Evolutionary conservation across 2,329 filamentous ascomycete genomes (phyloP).

Genomic region (Stemphylium vesicarium): DNA sequence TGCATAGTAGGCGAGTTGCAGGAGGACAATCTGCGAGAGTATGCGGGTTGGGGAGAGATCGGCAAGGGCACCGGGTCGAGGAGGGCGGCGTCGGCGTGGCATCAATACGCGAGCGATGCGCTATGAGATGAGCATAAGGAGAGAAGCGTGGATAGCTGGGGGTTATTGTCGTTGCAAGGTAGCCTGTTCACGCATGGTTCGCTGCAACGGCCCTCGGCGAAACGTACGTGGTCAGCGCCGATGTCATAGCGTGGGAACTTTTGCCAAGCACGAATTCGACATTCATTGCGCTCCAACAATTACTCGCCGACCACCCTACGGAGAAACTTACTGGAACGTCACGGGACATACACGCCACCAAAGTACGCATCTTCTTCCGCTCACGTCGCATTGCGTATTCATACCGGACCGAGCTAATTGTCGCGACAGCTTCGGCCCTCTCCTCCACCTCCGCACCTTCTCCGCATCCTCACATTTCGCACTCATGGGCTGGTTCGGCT

Average conservation of each 20-base stretch:
- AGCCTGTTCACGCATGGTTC: constrained; percentile 23
- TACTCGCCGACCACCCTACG: background rate
- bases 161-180: constrained; percentile 15
- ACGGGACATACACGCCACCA: background rate
- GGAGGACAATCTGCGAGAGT: constrained; percentile 68
- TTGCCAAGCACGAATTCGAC: constrained; percentile 28
- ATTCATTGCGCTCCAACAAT: constrained; percentile 9
- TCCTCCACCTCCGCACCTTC: constrained; percentile 10
- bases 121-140: constrained; percentile 27
- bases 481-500: constrained; percentile 61
- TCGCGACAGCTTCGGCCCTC: constrained; percentile 11
- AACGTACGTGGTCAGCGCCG: constrained; percentile 21
- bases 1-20: constrained; percentile 70
- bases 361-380: background rate
- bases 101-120: constrained; percentile 46
- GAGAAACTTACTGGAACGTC: background rate
- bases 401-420: background rate
- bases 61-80: constrained; percentile 68
- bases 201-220: constrained; percentile 19
- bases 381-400: too few species aligned
- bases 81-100: constrained; percentile 65
- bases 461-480: constrained; percentile 18
- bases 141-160: constrained; percentile 11
- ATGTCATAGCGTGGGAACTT: constrained; percentile 23
- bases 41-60: constrained; percentile 72